These are phyloP conservation scores for Glarea lozoyensis DNA, from an alignment of 495 filamentous ascomycete genomes.

Conservation along the genomic window DNA sequence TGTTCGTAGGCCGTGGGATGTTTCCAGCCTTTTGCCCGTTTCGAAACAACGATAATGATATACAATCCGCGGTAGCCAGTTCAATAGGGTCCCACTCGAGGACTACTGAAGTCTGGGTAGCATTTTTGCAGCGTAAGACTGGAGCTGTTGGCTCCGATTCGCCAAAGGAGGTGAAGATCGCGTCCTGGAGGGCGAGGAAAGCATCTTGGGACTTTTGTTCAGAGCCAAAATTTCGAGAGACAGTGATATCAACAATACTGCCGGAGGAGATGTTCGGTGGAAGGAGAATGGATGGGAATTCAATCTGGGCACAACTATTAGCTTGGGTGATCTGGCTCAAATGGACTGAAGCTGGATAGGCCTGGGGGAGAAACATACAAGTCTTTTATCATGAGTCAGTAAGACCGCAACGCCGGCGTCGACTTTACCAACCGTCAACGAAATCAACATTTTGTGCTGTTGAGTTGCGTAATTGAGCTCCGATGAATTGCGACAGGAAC, in stretches of 20 bases:
- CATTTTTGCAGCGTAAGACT: conserved; percentile 82
- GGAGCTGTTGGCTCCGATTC: conserved; percentile 68
- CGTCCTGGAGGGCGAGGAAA: conserved; percentile 78
- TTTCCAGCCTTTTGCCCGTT: conserved; percentile 93
- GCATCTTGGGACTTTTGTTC: conserved; percentile 61
- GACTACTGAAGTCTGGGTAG: conserved; percentile 92
- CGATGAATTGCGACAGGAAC: too few species aligned
- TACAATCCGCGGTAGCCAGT: conserved; percentile 82
- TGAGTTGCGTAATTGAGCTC: neutral
- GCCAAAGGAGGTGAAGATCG: conserved; percentile 81
- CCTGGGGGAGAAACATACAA: conserved; percentile 48
- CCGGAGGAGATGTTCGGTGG: conserved; percentile 89
- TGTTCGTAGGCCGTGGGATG: conserved; percentile 77
- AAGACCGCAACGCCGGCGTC: conserved; percentile 97
- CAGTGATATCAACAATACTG: conserved; percentile 96
- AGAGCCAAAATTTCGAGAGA: conserved; percentile 73
- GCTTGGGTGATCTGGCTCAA: neutral
- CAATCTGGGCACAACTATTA: conserved; percentile 55
- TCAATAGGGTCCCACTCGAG: conserved; percentile 97
- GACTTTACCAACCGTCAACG: conserved; percentile 97
- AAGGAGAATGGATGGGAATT: conserved; percentile 96
- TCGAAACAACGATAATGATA: conserved; percentile 81
- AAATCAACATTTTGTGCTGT: conserved; percentile 70
- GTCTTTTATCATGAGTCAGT: conserved; percentile 90
- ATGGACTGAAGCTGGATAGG: neutral